These are phyloP conservation scores for Lactarius sp. DNA, from an alignment of 768 basidiomycete genomes.

Conservation along the genomic window DNA sequence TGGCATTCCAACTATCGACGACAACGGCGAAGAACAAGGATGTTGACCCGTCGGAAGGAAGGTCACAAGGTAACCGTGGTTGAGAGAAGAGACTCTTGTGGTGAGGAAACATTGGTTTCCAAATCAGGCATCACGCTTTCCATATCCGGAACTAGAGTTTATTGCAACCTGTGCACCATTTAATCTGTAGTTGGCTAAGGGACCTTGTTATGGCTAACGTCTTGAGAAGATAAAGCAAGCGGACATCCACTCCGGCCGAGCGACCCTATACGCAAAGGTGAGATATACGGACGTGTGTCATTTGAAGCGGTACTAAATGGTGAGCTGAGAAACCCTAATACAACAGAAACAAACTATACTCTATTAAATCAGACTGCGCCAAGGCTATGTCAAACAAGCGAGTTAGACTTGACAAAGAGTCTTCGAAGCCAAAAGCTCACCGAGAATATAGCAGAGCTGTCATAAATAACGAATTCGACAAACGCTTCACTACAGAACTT, in stretches of 20 bases:
- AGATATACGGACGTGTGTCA: background rate
- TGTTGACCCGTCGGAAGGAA: background rate
- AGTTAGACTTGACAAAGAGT: background rate
- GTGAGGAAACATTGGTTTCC: background rate
- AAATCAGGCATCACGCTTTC: constrained; percentile 13
- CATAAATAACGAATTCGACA: constrained; percentile 14
- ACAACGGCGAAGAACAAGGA: constrained; percentile 13
- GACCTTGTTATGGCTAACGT: background rate
- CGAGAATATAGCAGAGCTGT: constrained; percentile 9
- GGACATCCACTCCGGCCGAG: background rate
- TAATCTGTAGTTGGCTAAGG: background rate
- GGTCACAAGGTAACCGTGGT: background rate
- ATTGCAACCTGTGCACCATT: background rate
- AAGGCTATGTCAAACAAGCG: constrained; percentile 9
- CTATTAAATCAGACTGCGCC: constrained; percentile 16
- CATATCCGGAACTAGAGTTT: constrained; percentile 3
- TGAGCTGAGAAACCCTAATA: background rate
- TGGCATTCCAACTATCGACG: background rate
- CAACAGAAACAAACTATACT: background rate
- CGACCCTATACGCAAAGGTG: background rate
- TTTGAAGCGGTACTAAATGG: background rate
- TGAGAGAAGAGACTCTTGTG: constrained; percentile 8
- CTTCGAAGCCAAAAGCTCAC: background rate
- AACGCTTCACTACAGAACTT: constrained; percentile 11
- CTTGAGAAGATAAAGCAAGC: background rate